Base-by-base conservation (phyloP, 805 yeast genomes). In the Maudiozyma saulgeensis region DNA sequence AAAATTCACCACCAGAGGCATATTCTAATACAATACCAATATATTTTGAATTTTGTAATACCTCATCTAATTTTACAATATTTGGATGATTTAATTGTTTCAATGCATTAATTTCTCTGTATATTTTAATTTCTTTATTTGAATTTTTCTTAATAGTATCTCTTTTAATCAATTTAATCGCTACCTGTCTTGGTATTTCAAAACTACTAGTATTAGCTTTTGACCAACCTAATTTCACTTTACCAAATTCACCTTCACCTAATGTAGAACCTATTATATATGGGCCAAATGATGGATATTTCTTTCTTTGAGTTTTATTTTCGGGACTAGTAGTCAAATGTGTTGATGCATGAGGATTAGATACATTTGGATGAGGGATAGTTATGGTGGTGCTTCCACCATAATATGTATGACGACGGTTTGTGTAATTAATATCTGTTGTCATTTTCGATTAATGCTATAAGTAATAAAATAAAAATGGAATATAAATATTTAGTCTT, bases 171-270 rank as follows among this genome's bases (percentile, higher is more conserved):
- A 93, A 78, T 63, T 93, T 93, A 60, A 93, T 89, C 44, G 99
- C 99, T 11, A 89, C 96, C 69, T 89, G 95, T 42, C 84, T 77
- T 3, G 88, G 85, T 8, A 62, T 56, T 8, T 56, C 66, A 23
- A 49, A 47, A 28, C 54, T 40, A 26, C 49, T 28, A 7, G 19
- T 3, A 12, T 41, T 26, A 15, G 43, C n/a, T 63, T 87, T 87
- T 52, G 95, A 75, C 96, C 97, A 91, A 12, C 97, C 98, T n/a
- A 93, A 73, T 66, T 93, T 93, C 51, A 93, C 99, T 68, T 93
- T 91, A 50, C 99, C 99, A 66, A 93, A 93, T 66, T 93, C 99
- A 42, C 99, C 99, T 69, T 91, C 96, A 25, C 99, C 99, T 11
- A 93, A 71, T 0, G 99, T 91, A 12, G 95, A 81, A 2, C 98